Conservation (phyloP, 495 filamentous ascomycete species). For the Stereocaulon alpinum region DNA sequence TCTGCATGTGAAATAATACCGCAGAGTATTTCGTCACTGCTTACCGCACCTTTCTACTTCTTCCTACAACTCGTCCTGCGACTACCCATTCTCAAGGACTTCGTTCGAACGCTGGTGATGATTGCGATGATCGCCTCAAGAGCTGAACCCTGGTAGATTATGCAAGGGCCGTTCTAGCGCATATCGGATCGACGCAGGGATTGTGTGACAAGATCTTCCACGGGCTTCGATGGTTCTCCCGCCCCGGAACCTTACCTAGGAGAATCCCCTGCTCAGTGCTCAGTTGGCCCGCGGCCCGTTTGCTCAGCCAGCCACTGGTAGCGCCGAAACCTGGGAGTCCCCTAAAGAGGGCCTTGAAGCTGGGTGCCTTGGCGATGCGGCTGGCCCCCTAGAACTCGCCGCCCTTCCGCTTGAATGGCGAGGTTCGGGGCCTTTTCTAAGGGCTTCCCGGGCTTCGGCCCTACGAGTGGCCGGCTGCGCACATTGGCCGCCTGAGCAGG, state of each 20-base stretch:
- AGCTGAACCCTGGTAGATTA: background rate
- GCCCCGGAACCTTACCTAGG: background rate
- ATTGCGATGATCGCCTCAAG: background rate
- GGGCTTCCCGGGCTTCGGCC: too few relatives aligned
- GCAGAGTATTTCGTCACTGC: background rate
- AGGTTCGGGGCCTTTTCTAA: too few relatives aligned
- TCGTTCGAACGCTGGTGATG: background rate
- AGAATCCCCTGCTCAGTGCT: too few relatives aligned
- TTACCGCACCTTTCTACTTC: background rate
- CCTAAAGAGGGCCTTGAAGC: too few relatives aligned
- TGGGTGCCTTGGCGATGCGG: too few relatives aligned
- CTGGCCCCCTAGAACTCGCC: too few relatives aligned
- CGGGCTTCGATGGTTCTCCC: background rate
- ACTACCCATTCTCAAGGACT: background rate
- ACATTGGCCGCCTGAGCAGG: too few relatives aligned
- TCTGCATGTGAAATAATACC: background rate
- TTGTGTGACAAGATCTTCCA: background rate
- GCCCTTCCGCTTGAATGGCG: too few relatives aligned
- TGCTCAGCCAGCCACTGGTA: too few relatives aligned
- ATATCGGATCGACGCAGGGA: background rate
- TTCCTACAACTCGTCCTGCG: background rate
- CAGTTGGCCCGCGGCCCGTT: too few relatives aligned
- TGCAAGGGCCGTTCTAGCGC: constrained; percentile 2
- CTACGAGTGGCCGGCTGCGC: too few relatives aligned
- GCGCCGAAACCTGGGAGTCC: too few relatives aligned